These are phyloP conservation scores for Populus tremula DNA, from an alignment of 345 rosid species.

Conservation along the genomic window DNA sequence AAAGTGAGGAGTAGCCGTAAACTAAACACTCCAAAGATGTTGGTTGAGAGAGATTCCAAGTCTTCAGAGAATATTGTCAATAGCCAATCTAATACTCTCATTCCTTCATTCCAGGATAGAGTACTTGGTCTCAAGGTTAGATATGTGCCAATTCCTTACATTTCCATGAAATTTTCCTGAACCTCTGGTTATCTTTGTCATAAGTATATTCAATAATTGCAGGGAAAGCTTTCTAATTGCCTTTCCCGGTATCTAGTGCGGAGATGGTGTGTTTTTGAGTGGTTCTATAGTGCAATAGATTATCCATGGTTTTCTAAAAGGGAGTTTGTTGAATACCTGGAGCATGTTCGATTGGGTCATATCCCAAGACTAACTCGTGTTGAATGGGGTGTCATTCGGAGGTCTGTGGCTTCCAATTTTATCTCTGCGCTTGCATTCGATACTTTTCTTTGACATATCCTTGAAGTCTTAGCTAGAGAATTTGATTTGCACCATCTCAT, in stretches of 20 bases:
- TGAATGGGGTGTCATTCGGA: constrained; percentile 98
- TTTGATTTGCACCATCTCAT: constrained; percentile 2
- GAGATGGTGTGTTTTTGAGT: constrained; percentile 87
- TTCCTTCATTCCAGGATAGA: constrained; percentile 31
- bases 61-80: constrained; percentile 34
- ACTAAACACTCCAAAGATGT: constrained; percentile 41
- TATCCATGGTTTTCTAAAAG: constrained; percentile 95
- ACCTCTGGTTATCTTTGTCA: constrained; percentile 18
- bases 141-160: background rate
- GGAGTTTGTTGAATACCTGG: constrained; percentile 90
- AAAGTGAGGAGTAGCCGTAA: constrained; percentile 73
- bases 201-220: constrained; percentile 31
- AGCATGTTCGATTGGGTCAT: constrained; percentile 94
- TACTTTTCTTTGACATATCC: background rate
- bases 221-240: constrained; percentile 69
- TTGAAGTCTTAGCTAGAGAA: background rate
- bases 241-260: constrained; percentile 62
- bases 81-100: constrained; percentile 32
- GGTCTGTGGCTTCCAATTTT: constrained; percentile 42
- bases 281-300: constrained; percentile 96
- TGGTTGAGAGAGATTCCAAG: constrained; percentile 32
- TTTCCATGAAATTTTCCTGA: constrained; percentile 22
- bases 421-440: background rate
- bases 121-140: constrained; percentile 41
- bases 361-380: constrained; percentile 89